Base-by-base conservation (phyloP, 2,329 filamentous ascomycete genomes). In the Fusarium protoensiforme region DNA sequence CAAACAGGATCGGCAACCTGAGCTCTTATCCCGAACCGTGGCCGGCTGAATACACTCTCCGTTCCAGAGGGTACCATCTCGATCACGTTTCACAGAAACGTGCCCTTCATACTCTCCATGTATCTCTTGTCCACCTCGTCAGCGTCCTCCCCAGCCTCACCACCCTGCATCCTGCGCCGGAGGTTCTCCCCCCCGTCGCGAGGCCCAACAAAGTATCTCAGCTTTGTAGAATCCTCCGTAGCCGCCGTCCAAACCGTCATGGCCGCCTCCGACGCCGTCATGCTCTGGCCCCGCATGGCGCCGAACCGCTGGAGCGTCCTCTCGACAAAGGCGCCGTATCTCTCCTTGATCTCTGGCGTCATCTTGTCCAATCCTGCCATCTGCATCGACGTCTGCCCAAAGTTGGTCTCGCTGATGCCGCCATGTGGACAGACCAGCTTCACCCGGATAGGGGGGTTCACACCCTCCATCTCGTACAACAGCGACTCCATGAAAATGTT, bases 81-180 rank as follows among this genome's bases (percentile, higher is more conserved):
- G 60, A 73, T 73, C 56, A 57, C 16, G 60, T 71, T 61, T 75
- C 65, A 69, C 65, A 69, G 61, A 73, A 65, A 68, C 36, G 20
- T 71, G 58, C 48, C 67, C 51, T 65, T 76, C 72, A 67, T 53
- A 33, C 64, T 56, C 48, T 72, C 27, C 43, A 71, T 73, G 63
- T 68, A 68, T 66, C 67, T 68, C 58, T 64, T 64, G 58, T 68
- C 69, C 39, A 71, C 61, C 64, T 48, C 48, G 36, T 61, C 39
- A 36, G 41, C 31, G 24, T 61, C 63, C 58, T 61, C 41, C 20
- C 36, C 60, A 39, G 41, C 20, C 43, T 53, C 29, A n/a, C 59
- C 29, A 57, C 56, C 48, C 41, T 48, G 54, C 68, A 74, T 68
- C 36, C 59, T 66, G 20, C 59, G 63, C 59, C 22, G 56, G 27